Conservation (phyloP, 2,329 filamentous ascomycete species). For the Rasamsonia emersonii region DNA sequence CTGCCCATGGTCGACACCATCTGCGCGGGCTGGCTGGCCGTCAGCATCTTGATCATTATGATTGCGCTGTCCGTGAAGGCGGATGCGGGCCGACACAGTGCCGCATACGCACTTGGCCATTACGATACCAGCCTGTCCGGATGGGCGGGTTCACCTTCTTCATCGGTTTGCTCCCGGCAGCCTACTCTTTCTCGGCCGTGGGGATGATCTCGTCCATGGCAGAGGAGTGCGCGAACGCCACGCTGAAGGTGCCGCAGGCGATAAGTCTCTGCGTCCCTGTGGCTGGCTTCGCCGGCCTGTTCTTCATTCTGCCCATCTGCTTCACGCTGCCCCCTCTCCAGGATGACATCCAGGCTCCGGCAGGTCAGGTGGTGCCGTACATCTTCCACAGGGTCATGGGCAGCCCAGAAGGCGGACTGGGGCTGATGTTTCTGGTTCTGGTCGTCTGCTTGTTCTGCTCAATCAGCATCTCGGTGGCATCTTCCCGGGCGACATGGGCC, state of each 20-base stretch:
- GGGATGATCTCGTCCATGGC: slow-evolving; percentile 58
- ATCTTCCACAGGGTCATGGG: slow-evolving; percentile 45
- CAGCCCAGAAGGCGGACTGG: slow-evolving; percentile 39
- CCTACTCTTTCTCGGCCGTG: slow-evolving; percentile 51
- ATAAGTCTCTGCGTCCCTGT: slow-evolving; percentile 46
- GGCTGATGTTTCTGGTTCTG: slow-evolving; percentile 43
- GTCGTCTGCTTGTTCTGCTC: slow-evolving; percentile 46
- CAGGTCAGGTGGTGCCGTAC: slow-evolving; percentile 43
- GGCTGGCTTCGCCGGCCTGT: slow-evolving; percentile 45
- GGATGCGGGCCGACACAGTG: slow-evolving; percentile 44
- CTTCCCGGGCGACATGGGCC: slow-evolving; percentile 40
- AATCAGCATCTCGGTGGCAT: slow-evolving; percentile 45
- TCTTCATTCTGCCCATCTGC: slow-evolving; percentile 50
- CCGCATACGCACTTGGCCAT: slow-evolving; percentile 45
- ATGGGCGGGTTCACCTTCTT: slow-evolving; percentile 54
- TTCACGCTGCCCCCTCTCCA: slow-evolving; percentile 40
- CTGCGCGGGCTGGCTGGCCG: slow-evolving; percentile 47
- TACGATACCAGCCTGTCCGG: slow-evolving; percentile 50
- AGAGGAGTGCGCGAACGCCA: slow-evolving; percentile 49
- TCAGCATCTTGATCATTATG: slow-evolving; percentile 50
- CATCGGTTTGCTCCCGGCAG: slow-evolving; percentile 52
- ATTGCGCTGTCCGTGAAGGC: slow-evolving; percentile 49
- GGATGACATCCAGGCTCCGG: slow-evolving; percentile 38
- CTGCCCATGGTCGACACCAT: slow-evolving; percentile 55
- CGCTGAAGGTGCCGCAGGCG: slow-evolving; percentile 44